Base-by-base conservation (phyloP, 2,329 filamentous ascomycete species). In the Conoideocrella luteorostrata region DNA sequence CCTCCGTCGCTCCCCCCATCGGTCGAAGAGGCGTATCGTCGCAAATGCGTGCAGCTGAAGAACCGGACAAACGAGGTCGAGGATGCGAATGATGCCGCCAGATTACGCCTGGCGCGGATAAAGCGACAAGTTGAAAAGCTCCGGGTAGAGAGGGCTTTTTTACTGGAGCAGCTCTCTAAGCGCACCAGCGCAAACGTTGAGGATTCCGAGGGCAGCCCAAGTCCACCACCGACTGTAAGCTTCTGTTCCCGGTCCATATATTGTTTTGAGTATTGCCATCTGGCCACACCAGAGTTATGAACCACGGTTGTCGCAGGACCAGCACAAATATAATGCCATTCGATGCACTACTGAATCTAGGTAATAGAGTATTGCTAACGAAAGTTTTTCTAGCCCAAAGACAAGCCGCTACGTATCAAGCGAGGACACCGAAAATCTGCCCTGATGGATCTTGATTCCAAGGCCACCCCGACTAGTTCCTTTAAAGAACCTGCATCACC, bases 21-120 rank as follows among this genome's bases (percentile, higher is more conserved):
- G 13, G 89, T 97, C 50, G 91, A 98, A 67, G 85, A 91, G 62
- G 90, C 91, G 40, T 98, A 97, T 68, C 89, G 93, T 57, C 81
- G 88, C 52, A 97, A 98, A 79, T 97, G 91, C 65, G 88, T 96
- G 61, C 86, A 94, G 56, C 78, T 98, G 18, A 94, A 94, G 69
- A 86, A 88, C 56, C 86, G 93, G 48, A 87, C 93, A 51, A 86
- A 83, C 62, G 90, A 96, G 63, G 88, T 97, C 56, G 90, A 97
- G 63, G 82, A 88, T 47, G 84, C 88, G 59, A 96, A 96, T 63
- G 89, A 95, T 56, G 78, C 86, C 45, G 84, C 88, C 37, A 80
- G 88, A 43, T 71, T 88, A 42, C 85, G 88, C 41, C 85, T 95
- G 50, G 73, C 78, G 32, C 84, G 90, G 38, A 79, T 95, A 49